Evolutionary conservation across 2,329 filamentous ascomycete genomes (phyloP), one percentile per base, ranked within the genome.

Genomic region (Aspergillus novofumigatus): DNA sequence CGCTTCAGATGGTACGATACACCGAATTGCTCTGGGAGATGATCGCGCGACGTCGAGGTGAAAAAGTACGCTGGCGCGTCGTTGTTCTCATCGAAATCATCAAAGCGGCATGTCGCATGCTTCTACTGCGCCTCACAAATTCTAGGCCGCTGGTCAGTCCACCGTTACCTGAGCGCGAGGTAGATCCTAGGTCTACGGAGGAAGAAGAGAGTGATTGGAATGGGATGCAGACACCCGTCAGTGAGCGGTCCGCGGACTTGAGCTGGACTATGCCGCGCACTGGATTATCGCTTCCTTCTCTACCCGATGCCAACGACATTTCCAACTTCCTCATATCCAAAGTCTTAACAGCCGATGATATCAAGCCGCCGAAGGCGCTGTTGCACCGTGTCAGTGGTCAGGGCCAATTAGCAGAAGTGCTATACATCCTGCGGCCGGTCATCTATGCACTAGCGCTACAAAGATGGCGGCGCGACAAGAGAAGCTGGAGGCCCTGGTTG

Each of bases 1-100:
- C 92, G 4, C 79, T 99, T 51, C 91, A 96, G 71, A 89, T 96
- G 77, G 89, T 97, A 26, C 90, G 94, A 65, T 97, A 97, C 71
- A 96, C 92, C 0, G 91, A 99, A 76, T 80, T 99, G 29, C 78
- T 99, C n/a, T 94, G 93, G 83, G 94, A 99, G 73, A 99, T 99
- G 94, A 85, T 89, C 28, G 92, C 92, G 28, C 95, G 96, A 75
- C 84, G 93, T 51, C 87, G 87, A 60, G 92, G 89, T 48, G 84
- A 95, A 73, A 86, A 84, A 67, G 77, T 88, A 26, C 85, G 92
- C 29, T 99, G 94, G 94, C 86, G 90, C 52, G 86, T 95, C 0
- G 86, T 97, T 5, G 86, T 97, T 10, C 71, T 95, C 3, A 80
- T 99, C 23, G 94, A 99, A 76, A 82, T 85, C 0, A 79, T 94